Conservation (phyloP, 352 stramenopile genomes). For the Globisporangium ultimum region DNA sequence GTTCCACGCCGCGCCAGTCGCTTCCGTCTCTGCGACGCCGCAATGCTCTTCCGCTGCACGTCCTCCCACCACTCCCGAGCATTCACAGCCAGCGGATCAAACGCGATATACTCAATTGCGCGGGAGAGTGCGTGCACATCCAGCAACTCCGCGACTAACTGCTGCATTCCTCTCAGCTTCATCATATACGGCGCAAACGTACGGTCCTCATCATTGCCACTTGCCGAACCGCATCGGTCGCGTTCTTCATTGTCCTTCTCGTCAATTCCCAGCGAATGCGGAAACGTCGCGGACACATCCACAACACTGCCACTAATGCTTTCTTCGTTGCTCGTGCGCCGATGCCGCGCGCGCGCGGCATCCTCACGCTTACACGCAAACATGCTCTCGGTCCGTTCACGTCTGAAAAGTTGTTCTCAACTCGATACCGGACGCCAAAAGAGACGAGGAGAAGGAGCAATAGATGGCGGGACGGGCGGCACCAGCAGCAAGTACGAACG, state of each 20-base stretch:
- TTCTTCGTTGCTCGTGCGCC: not conserved
- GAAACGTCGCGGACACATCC: no score
- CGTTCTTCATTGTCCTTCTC: not conserved
- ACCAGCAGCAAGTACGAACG: no score
- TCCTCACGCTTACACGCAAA: slow-evolving; percentile 8
- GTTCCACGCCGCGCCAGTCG: not conserved
- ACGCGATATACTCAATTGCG: slow-evolving; percentile 26
- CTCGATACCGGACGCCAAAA: not conserved
- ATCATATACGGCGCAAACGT: slow-evolving; percentile 20
- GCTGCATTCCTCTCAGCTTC: slow-evolving; percentile 24
- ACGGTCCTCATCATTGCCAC: not conserved
- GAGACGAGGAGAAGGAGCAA: not conserved
- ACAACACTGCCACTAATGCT: not conserved
- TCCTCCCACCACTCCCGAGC: slow-evolving; percentile 40
- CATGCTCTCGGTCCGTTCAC: not conserved
- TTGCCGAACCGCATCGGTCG: not conserved
- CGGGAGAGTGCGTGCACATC: slow-evolving; percentile 36
- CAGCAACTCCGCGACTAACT: slow-evolving; percentile 29
- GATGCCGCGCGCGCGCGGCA: not conserved
- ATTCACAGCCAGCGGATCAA: slow-evolving; percentile 30
- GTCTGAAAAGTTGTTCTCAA: no score
- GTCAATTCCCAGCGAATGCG: no score
- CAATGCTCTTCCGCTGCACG: slow-evolving; percentile 27
- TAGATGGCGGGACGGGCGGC: no score
- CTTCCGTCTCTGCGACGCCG: slow-evolving; percentile 1